Conservation (phyloP, 2,329 filamentous ascomycete genomes). For the Fusarium devonianum region DNA sequence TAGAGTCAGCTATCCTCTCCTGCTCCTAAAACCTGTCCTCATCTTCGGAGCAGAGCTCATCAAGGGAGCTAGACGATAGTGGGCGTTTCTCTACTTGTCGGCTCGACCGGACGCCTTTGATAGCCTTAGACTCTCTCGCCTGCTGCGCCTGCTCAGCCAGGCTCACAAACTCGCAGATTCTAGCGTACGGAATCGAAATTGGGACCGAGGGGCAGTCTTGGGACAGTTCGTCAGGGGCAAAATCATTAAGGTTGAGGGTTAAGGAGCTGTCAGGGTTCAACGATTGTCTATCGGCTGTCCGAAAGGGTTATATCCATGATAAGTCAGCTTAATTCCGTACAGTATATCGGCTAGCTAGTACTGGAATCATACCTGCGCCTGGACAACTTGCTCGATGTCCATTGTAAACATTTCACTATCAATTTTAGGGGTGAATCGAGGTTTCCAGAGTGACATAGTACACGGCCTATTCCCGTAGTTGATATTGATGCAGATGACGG, state of each 20-base stretch:
- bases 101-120: not conserved
- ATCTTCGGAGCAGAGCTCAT: not conserved
- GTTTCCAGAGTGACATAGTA: conserved; percentile 24
- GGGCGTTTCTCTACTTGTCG: not conserved
- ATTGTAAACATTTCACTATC: not conserved
- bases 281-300: not conserved
- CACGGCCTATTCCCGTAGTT: conserved; percentile 10
- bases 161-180: not conserved
- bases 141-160: not conserved
- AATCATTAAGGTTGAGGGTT: not conserved
- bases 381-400: not conserved
- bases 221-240: not conserved
- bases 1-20: not conserved
- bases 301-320: not conserved
- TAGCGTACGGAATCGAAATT: not conserved
- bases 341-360: no score
- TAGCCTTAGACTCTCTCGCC: not conserved
- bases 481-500: conserved; percentile 28
- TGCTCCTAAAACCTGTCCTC: not conserved
- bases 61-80: not conserved
- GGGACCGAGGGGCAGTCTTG: not conserved
- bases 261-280: not conserved
- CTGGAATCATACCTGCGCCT: conserved; percentile 1
- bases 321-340: not conserved
- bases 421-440: conserved; percentile 5